Evolutionary conservation across 78 protist species (phyloP), one percentile per base, ranked within the genome.

Genomic region (Capsaspora owczarzaki): DNA sequence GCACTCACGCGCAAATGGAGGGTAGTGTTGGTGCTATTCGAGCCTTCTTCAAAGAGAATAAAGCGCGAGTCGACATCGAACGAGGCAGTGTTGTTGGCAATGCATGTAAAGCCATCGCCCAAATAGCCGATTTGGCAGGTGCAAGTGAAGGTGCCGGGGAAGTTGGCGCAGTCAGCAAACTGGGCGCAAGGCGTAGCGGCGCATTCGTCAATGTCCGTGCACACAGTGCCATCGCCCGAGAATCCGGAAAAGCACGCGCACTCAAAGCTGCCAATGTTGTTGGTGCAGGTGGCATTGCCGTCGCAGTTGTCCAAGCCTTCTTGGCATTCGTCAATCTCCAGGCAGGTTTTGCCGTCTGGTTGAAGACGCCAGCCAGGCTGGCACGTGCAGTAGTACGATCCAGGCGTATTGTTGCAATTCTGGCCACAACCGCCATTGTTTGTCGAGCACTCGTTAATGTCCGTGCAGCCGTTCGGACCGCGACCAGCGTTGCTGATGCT

Each of bases 141-240:
- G 41, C 72, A 63, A 16, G 72, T 33, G 41, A 22, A 63, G 33
- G 43, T 4, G 35, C 72, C 72, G 25, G 33, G 8, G 20, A 25
- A 12, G 41, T 63, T 35, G 4, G 41, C 41, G 41, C 72, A 63
- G 33, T 29, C 20, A 20, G 35, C 41, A 14, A 10, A 10, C n/a
- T 10, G 10, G 16, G n/a, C 56, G 56, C 56, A 49, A 16, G 56
- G 56, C 10, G 56, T 49, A 20, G 56, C 72, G 25, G 72, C 35
- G 41, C 72, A 63, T 25, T 63, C 72, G 41, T 63, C 72, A 31
- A 63, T 25, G 72, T 63, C 72, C 4, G 72, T 33, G 35, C 12
- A 56, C n/a, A 29, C 66, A 56, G 66, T 56, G 72, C 43, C 41
- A 41, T 63, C 72, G 72, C 72, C 72, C 6, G 72, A 29, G 41